Evolutionary conservation across 116 monocot species (phyloP).

Genomic region (Cymodocea nodosa): DNA sequence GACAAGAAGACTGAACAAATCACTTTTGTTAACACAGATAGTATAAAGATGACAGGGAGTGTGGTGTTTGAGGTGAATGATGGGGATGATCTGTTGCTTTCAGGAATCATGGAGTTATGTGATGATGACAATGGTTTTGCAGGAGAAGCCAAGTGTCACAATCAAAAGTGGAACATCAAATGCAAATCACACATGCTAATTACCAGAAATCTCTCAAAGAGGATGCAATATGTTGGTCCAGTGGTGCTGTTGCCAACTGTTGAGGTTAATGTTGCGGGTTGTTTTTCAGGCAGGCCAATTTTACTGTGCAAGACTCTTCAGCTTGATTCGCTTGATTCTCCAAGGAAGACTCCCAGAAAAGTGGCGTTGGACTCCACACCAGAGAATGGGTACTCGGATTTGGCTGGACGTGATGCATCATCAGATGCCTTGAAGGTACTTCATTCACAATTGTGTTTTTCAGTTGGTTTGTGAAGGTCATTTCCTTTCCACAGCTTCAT

Average conservation of each 20-base stretch:
- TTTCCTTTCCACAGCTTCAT: too few species aligned
- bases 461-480: too few species aligned
- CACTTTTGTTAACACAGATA: slow-evolving; percentile 68
- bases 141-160: slow-evolving; percentile 16
- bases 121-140: slow-evolving; percentile 13
- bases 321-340: slow-evolving; percentile 17
- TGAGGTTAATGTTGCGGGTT: slow-evolving; percentile 69
- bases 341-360: slow-evolving; percentile 18
- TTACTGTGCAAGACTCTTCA: slow-evolving; percentile 55
- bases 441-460: too few species aligned
- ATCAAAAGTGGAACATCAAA: slow-evolving; percentile 48
- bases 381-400: slow-evolving; percentile 21
- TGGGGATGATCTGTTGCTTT: slow-evolving; percentile 38
- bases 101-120: slow-evolving; percentile 37
- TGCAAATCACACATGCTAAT: slow-evolving; percentile 20
- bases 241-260: slow-evolving; percentile 26
- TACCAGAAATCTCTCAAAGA: slow-evolving; percentile 20
- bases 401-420: slow-evolving; percentile 4
- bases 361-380: slow-evolving; percentile 25
- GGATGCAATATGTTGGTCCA: slow-evolving; percentile 12
- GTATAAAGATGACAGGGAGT: slow-evolving; percentile 48
- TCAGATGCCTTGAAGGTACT: neutral
- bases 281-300: slow-evolving; percentile 40
- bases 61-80: slow-evolving; percentile 63
- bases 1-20: slow-evolving; percentile 51